Evolutionary conservation across 306 rosid genomes (phyloP).

Genomic region (Citrullus amarus): DNA sequence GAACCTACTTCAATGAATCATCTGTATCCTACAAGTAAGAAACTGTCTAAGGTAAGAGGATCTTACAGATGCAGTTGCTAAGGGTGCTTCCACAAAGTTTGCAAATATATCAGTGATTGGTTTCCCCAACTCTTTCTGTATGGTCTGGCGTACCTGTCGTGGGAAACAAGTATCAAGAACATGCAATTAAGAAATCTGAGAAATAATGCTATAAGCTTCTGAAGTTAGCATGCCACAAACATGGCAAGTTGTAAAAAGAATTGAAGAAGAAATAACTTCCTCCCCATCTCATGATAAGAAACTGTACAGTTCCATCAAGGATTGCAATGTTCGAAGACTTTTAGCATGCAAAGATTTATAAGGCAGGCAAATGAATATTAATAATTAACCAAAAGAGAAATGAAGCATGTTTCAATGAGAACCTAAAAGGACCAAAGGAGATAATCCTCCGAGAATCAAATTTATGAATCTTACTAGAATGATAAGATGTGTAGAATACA

Average conservation of each 20-base stretch:
- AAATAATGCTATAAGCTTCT: background rate
- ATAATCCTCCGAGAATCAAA: no score
- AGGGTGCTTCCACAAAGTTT: constrained; percentile 55
- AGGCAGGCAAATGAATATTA: background rate
- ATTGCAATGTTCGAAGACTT: background rate
- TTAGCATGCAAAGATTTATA: background rate
- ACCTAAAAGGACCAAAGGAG: no score
- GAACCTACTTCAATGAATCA: constrained; percentile 9
- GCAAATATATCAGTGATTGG: constrained; percentile 71
- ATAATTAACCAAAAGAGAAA: background rate
- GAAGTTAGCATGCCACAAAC: background rate
- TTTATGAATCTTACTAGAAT: no score
- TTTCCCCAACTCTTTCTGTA: constrained; percentile 77
- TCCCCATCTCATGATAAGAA: background rate
- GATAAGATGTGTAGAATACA: no score
- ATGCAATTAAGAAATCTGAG: background rate
- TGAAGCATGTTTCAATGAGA: background rate
- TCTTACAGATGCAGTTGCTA: constrained; percentile 98
- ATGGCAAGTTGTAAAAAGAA: background rate
- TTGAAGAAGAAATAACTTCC: background rate
- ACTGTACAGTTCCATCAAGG: background rate
- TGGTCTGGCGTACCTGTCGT: constrained; percentile 55
- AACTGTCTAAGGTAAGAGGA: constrained; percentile 14
- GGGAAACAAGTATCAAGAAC: background rate
- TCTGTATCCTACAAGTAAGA: constrained; percentile 8